Percentiles rank a stretch among this genome's conserved stretches.
Conservation (phyloP, 352 stramenopile species). For the Globisporangium splendens region DNA sequence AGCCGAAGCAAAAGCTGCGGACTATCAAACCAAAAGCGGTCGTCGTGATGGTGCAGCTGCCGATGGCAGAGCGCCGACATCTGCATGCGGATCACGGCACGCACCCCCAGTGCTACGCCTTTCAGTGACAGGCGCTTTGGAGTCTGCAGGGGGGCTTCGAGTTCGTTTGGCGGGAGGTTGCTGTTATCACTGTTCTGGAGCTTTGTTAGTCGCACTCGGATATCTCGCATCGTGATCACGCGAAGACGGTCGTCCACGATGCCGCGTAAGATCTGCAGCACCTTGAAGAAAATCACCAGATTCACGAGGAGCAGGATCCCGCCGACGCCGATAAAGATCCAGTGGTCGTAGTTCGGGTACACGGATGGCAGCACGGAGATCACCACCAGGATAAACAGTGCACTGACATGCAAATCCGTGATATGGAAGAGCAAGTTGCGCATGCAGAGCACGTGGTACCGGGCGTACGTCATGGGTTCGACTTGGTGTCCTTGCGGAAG, state of each 20-base stretch:
- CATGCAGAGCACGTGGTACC: conserved; percentile 84
- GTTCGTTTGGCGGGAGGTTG: conserved; percentile 3
- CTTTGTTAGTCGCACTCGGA: conserved; percentile 37
- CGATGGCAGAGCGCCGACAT: conserved; percentile 85
- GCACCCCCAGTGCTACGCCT: conserved; percentile 52
- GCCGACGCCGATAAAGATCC: conserved; percentile 74
- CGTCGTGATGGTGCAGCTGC: conserved; percentile 77
- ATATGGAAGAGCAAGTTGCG: conserved; percentile 82
- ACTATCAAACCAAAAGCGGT: conserved; percentile 83
- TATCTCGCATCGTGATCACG: conserved; percentile 66
- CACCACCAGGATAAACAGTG: conserved; percentile 70
- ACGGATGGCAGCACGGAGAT: conserved; percentile 67
- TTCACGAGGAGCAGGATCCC: conserved; percentile 53
- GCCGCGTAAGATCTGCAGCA: conserved; percentile 73
- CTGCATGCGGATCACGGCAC: conserved; percentile 78
- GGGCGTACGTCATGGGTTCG: conserved; percentile 56
- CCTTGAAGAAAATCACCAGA: conserved; percentile 83
- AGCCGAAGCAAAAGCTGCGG: conserved; percentile 65
- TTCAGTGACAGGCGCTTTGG: conserved; percentile 41
- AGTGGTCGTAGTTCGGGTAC: conserved; percentile 61
- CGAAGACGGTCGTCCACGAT: conserved; percentile 81
- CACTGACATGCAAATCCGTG: conserved; percentile 73
- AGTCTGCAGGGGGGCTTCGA: conserved; percentile 1
- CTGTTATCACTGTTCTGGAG: conserved; percentile 8
- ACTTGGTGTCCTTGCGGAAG: conserved; percentile 18